Conservation (phyloP, 2,329 filamentous ascomycete genomes). For the Alternaria alternata region DNA sequence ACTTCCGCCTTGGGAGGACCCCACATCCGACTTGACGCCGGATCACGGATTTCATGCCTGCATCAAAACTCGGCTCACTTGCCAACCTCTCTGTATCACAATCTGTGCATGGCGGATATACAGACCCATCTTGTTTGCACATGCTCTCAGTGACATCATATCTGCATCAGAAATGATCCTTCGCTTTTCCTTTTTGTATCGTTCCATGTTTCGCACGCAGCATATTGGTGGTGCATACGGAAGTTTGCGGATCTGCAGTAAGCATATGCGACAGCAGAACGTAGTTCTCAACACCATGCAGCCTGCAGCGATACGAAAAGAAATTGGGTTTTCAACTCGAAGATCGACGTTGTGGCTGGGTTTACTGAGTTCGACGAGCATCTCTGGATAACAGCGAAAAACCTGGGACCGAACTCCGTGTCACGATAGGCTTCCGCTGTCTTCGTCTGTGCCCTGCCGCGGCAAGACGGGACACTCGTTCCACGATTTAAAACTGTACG, state of each 20-base stretch:
- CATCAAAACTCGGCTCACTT: slow-evolving; percentile 1
- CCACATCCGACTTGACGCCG: slow-evolving; percentile 9
- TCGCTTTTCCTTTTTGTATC: background rate
- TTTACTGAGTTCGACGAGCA: background rate
- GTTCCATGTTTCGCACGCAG: slow-evolving; percentile 3
- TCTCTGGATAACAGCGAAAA: background rate
- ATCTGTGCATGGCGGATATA: background rate
- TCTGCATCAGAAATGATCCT: background rate
- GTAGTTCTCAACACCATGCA: background rate
- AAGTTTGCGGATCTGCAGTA: slow-evolving; percentile 4
- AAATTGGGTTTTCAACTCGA: background rate
- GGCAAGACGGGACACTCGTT: slow-evolving; percentile 1
- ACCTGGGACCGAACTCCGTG: background rate
- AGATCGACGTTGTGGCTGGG: background rate
- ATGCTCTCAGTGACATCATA: background rate
- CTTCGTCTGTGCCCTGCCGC: slow-evolving; percentile 4
- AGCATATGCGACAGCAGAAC: background rate
- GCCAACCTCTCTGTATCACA: slow-evolving; percentile 3
- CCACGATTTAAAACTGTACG: background rate
- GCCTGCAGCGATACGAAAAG: background rate
- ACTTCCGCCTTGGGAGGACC: slow-evolving; percentile 8
- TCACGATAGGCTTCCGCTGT: background rate
- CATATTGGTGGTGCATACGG: background rate
- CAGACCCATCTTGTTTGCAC: background rate
- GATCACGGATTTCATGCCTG: background rate